Evolutionary conservation across 164 flowering plant species (phyloP), one percentile per base, ranked within the genome.

Genomic region (Chimonanthus salicifolius): DNA sequence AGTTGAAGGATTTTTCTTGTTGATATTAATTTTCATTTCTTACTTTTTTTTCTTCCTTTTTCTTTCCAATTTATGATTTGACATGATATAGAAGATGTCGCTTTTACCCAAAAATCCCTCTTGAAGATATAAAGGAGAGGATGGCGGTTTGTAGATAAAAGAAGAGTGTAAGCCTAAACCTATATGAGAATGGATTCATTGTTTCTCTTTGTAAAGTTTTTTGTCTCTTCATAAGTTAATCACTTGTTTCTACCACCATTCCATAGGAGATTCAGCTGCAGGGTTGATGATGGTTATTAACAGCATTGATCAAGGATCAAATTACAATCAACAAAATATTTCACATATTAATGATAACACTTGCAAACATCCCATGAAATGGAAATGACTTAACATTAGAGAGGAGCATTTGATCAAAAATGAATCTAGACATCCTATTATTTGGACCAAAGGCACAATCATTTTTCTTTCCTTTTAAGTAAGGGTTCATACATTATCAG

Each of bases 1-100:
- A 74, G 88, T 91, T 45, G 96, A 89, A 83, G 96, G 96, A 43
- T 89, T 88, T 82, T 92, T 87, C 88, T 76, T 85, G 88, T 87
- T 77, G 18, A 86, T 88, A 84, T 46, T 72, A 48, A 78, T 70
- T 77, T 73, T 75, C 77, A 77, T 72, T 79, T 80, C 69, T 50
- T 60, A 13, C 9, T 72, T 81, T 58, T 71, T 50, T n/a, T n/a
- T n/a, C 69, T 50, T 60, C 15, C 9, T 72, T 81, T 58, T 71
- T 50, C 58, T 74, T 67, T 60, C 47, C n/a, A 71, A 73, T 67
- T 64, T 49, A 15, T 74, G 74, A 74, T 76, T 80, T 78, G 68
- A 80, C 80, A 77, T 70, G 78, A 71, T 72, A 85, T 79, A 86
- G 76, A 81, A 75, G 78, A 79, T 81, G 74, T 72, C 79, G 73